These are phyloP conservation scores for Starmerella floricola DNA, from an alignment of 805 yeast genomes.

Conservation along the genomic window DNA sequence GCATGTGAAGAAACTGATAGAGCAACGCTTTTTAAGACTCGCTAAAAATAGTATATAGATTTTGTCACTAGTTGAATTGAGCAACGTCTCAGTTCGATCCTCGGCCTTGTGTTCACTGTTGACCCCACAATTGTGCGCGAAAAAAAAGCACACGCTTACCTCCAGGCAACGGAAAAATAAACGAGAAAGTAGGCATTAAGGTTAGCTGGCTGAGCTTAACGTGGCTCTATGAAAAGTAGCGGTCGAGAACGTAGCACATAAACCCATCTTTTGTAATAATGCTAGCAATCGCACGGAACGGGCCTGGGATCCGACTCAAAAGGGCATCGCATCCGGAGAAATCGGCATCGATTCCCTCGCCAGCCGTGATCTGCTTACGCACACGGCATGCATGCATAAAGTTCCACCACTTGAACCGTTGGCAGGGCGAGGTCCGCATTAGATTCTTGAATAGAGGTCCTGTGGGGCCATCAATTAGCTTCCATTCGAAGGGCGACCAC, in stretches of 20 bases:
- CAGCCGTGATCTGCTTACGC: constrained; percentile 59
- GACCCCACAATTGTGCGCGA: too few relatives aligned
- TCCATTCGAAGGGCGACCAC: constrained; percentile 82
- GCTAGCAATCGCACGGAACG: constrained; percentile 10
- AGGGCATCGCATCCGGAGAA: constrained; percentile 16
- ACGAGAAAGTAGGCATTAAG: not conserved
- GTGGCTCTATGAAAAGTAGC: constrained; percentile 30
- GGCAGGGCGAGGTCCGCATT: constrained; percentile 59
- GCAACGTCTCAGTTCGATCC: too few relatives aligned
- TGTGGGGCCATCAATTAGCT: constrained; percentile 80
- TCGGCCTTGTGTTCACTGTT: too few relatives aligned
- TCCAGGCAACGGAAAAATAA: too few relatives aligned
- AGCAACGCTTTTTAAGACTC: too few relatives aligned
- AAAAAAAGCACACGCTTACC: too few relatives aligned
- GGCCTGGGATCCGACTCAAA: constrained; percentile 13
- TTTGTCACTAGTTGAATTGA: too few relatives aligned
- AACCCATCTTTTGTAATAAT: constrained; percentile 29
- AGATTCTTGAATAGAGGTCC: constrained; percentile 81
- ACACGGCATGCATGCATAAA: constrained; percentile 72
- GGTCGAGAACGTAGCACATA: constrained; percentile 53
- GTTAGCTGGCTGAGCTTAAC: not conserved
- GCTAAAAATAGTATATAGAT: too few relatives aligned
- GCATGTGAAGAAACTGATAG: too few relatives aligned
- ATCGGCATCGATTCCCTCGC: constrained; percentile 62
- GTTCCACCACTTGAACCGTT: constrained; percentile 87